Base-by-base conservation (phyloP, 1,284 basidiomycete species). In the Puccinia triticina region DNA sequence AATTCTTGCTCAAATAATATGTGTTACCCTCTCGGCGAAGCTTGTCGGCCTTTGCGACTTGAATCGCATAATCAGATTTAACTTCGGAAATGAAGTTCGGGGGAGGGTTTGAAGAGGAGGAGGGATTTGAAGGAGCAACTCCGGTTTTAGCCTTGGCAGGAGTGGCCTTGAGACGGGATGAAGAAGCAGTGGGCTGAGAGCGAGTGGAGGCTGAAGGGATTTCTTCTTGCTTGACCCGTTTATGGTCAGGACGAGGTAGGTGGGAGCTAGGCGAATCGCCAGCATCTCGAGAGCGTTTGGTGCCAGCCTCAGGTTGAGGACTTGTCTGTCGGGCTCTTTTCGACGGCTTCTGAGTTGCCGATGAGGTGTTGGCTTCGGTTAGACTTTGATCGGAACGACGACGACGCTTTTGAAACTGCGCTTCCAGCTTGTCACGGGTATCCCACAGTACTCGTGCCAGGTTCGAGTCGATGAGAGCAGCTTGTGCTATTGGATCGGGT, bases 371-470 rank as follows among this genome's bases (percentile, higher is more conserved):
- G 23, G 66, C 3, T 40, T 69, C 37, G 26, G 43, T 29, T 29
- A 34, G 29, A 73, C 34, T 73, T 34, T 73, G 71, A 55, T 55
- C 53, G n/a, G 71, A 50, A 14, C 46, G 43, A 34, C 71, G 71
- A 73, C 48, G 71, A 32, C 71, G 71, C 8, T 40, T 72, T 40
- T 66, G 34, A 26, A 46, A 4, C 26, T 50, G 53, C 1, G 48
- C 37, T 21, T 53, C 26, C 4, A 40, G 46, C 29, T 26, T 73
- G 2, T 34, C 23, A 29, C 32, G n/a, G 50, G 46, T 29, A 1
- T 37, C 8, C 71, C 71, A 73, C 1, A 73, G 48, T 37, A 34
- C 29, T 34, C 71, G 71, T 10, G 71, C 71, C 29, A 73, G 23
- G 4, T 18, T 10, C 0, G 48, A 7, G 34, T 73, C 71, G 48